These are phyloP conservation scores for Dinochytrium kinnereticum DNA, from an alignment of 371 early-diverging fungal genomes.

Conservation along the genomic window DNA sequence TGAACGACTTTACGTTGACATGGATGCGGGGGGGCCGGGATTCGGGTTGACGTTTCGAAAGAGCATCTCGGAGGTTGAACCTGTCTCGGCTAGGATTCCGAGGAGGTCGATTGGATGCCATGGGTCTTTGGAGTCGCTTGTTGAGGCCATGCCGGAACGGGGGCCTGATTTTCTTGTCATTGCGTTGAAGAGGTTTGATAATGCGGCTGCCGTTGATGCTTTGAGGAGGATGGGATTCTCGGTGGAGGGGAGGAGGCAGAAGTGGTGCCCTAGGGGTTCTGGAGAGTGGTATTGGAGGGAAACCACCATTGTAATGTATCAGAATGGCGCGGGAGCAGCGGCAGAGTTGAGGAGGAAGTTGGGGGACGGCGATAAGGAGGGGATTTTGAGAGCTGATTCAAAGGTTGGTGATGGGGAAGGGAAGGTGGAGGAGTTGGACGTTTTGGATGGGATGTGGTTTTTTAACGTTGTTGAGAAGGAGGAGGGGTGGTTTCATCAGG, in stretches of 20 bases:
- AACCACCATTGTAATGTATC: conserved; percentile 20
- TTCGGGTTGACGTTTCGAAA: neutral
- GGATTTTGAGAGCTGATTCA: no score
- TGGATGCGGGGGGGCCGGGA: neutral
- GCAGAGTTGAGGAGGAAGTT: neutral
- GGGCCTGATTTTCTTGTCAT: conserved; percentile 15
- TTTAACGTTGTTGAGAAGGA: conserved; percentile 8
- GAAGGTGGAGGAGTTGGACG: neutral
- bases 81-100: neutral
- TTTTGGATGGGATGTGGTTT: conserved; percentile 36
- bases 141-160: neutral
- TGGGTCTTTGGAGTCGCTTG: neutral
- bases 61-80: no score
- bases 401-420: neutral
- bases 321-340: conserved; percentile 13
- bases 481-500: neutral
- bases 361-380: neutral
- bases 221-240: conserved; percentile 11
- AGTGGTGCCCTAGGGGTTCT: neutral
- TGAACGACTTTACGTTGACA: neutral
- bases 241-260: neutral
- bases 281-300: conserved; percentile 18
- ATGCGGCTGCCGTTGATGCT: conserved; percentile 8
- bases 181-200: conserved; percentile 17
- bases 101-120: neutral